Conservation (phyloP, 371 early-diverging fungal species). For the Apophysomyces trapeziformis region DNA sequence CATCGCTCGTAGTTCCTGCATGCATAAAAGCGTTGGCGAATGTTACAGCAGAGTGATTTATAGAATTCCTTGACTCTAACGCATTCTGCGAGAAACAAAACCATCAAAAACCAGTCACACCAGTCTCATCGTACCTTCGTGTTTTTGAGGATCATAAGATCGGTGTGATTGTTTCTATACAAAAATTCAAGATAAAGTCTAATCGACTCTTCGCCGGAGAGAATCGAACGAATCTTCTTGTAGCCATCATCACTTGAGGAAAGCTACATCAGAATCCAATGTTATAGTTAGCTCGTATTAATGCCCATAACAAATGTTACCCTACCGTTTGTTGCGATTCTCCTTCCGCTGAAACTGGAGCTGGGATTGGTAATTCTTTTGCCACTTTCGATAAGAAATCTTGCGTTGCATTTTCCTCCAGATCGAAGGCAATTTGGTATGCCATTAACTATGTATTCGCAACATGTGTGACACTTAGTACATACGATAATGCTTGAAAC, state of each 20-base stretch:
- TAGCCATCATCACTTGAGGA: not conserved
- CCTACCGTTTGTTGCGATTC: conserved; percentile 53
- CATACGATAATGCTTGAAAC: not conserved
- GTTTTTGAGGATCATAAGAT: conserved; percentile 91
- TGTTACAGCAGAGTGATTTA: conserved; percentile 95
- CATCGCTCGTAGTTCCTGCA: conserved; percentile 98
- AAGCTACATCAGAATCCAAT: not conserved
- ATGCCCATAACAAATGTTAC: not conserved
- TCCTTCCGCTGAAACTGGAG: conserved; percentile 30
- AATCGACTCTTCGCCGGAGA: conserved; percentile 89
- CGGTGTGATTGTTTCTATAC: conserved; percentile 93
- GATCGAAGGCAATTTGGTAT: conserved; percentile 97
- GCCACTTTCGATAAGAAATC: conserved; percentile 84
- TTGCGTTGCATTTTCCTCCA: conserved; percentile 94
- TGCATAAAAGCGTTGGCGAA: conserved; percentile 99
- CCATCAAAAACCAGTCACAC: not conserved
- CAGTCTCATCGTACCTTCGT: conserved; percentile 68
- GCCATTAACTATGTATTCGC: conserved; percentile 70
- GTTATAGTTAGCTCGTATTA: not conserved
- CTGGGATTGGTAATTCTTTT: conserved; percentile 54
- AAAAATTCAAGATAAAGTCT: conserved; percentile 93
- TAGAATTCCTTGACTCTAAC: conserved; percentile 89
- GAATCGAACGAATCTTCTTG: conserved; percentile 73
- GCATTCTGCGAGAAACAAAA: conserved; percentile 56
- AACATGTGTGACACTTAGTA: not conserved